Evolutionary conservation across 2,329 filamentous ascomycete genomes (phyloP).

Genomic region (Nothopassalora personata): DNA sequence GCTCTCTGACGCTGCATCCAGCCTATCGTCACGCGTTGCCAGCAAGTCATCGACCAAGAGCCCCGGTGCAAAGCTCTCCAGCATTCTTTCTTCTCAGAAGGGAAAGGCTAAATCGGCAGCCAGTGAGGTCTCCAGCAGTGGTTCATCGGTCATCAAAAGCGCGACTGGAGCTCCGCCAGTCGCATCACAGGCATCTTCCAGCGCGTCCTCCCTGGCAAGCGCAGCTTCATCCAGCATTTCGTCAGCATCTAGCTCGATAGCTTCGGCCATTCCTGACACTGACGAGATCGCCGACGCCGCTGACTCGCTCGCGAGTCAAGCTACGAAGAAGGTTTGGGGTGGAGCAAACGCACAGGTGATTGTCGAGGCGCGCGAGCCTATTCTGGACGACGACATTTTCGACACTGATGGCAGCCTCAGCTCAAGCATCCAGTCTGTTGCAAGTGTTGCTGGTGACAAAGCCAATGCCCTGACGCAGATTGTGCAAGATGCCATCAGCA

Average conservation of each 20-base stretch:
- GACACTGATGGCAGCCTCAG: slow-evolving; percentile 44
- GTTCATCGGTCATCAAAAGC: slow-evolving; percentile 11
- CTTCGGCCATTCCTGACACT: slow-evolving; percentile 9
- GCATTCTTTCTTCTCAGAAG: slow-evolving; percentile 19
- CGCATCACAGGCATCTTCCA: slow-evolving; percentile 17
- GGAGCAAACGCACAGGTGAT: slow-evolving; percentile 50
- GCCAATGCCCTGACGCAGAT: slow-evolving; percentile 51
- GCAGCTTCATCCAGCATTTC: slow-evolving; percentile 27
- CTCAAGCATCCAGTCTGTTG: slow-evolving; percentile 47
- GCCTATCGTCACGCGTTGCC: slow-evolving; percentile 5
- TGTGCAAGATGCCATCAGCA: slow-evolving; percentile 51
- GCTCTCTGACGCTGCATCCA: slow-evolving; percentile 30
- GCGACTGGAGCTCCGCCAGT: slow-evolving; percentile 10
- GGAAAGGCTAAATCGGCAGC: slow-evolving; percentile 10
- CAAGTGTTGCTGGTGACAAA: slow-evolving; percentile 48
- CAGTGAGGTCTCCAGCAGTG: slow-evolving; percentile 12
- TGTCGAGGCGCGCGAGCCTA: slow-evolving; percentile 42
- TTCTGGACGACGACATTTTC: slow-evolving; percentile 45
- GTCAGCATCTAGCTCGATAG: slow-evolving; percentile 18
- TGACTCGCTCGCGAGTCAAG: slow-evolving; percentile 11
- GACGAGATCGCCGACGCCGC: slow-evolving; percentile 16
- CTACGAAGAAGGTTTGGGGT: slow-evolving; percentile 46
- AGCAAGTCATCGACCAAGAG: slow-evolving; percentile 5
- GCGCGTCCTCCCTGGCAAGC: slow-evolving; percentile 24
- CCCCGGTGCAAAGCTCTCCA: slow-evolving; percentile 21